Evolutionary conservation across 805 yeast genomes (phyloP).

Genomic region (Wickerhamomyces strasburgensis): DNA sequence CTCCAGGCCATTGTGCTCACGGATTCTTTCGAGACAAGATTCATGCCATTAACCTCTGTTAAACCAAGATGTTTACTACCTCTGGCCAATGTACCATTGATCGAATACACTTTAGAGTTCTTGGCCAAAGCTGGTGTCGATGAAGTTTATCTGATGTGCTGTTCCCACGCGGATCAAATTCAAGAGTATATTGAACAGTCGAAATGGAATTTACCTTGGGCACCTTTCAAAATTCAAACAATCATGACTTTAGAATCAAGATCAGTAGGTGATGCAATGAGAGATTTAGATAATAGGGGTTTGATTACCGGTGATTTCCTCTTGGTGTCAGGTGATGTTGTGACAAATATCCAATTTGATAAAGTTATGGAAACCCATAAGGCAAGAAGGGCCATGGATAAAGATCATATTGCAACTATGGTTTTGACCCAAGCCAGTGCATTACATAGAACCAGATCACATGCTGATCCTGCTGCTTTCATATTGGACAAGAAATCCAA

Average conservation of each 20-base stretch:
- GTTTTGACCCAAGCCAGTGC: conserved; percentile 83
- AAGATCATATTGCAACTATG: conserved; percentile 93
- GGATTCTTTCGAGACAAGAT: conserved; percentile 88
- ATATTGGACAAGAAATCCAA: conserved; percentile 68
- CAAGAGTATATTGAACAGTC: conserved; percentile 72
- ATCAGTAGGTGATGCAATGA: conserved; percentile 96
- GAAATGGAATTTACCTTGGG: conserved; percentile 61
- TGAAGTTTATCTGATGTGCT: conserved; percentile 87
- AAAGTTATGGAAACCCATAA: conserved; percentile 71
- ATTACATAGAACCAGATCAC: conserved; percentile 77
- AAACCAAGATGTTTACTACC: conserved; percentile 91
- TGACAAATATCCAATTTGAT: conserved; percentile 82
- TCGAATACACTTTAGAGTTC: conserved; percentile 93
- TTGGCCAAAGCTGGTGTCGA: conserved; percentile 85
- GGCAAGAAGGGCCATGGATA: conserved; percentile 65
- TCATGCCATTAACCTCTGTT: conserved; percentile 84
- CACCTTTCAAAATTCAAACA: conserved; percentile 79
- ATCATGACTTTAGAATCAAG: conserved; percentile 80
- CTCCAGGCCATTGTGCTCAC: conserved; percentile 93
- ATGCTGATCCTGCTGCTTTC: conserved; percentile 78
- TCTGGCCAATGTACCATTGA: conserved; percentile 85
- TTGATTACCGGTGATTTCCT: conserved; percentile 86
- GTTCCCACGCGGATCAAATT: conserved; percentile 85
- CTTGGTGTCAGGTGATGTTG: conserved; percentile 89
- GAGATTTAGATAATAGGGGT: conserved; percentile 90